Evolutionary conservation across 345 rosid species (phyloP), one percentile per base, ranked within the genome.

Genomic region (Turnera subulata): DNA sequence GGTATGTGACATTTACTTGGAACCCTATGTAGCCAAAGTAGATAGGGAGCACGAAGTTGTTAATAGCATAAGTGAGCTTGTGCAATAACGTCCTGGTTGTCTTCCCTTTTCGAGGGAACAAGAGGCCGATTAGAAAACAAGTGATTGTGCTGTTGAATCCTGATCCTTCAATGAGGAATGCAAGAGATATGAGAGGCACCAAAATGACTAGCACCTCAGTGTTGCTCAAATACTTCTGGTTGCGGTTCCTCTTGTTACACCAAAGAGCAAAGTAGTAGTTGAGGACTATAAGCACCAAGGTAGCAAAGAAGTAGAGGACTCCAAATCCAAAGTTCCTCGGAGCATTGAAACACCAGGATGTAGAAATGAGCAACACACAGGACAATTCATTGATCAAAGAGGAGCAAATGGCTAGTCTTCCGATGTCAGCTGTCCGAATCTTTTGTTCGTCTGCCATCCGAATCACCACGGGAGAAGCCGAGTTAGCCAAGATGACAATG

Each of bases 81-180:
- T 61, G 70, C 43, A 83, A 18, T 78, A 91, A 55, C 4, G 98
- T 91, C 65, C 96, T 57, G 15, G 77, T 72, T 2, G 89, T 77
- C 63, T 89, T 88, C 12, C 98, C 96, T 67, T 84, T 81, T 58
- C 92, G 71, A 0, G 98, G 96, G 71, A 86, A 89, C 80, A 79
- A 25, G 51, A 89, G 16, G 12, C 98, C 98, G 1, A 84, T 49
- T 50, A 82, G 50, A 64, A 84, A 91, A 50, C 75, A 77, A 48
- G 72, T 58, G 17, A 85, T 46, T 6, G 78, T 55, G 46, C 84
- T 74, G 64, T 70, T 86, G 23, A 54, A 65, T 2, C 78, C 78
- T 35, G 61, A 45, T 14, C 62, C 46, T 69, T 91, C 96, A 5
- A 68, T 73, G 22, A 70, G 2, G n/a, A 70, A 32, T 1, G 87